Base-by-base conservation (phyloP, 345 rosid genomes). In the Leavenworthia alabamica region DNA sequence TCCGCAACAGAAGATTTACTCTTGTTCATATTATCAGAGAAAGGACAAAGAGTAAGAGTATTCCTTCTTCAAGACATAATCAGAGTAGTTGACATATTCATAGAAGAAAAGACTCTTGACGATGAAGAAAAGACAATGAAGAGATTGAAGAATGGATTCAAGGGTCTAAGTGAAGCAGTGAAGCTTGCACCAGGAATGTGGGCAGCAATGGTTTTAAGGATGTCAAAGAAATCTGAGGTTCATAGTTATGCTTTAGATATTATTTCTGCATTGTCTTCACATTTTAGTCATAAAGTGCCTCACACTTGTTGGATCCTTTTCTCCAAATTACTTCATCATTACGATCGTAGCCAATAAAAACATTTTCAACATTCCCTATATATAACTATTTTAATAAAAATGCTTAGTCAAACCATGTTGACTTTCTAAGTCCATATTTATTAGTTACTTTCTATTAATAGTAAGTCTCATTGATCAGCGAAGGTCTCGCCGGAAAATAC, bases 1-100 rank as follows among this genome's bases (percentile, higher is more conserved):
- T 67, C 89, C 5, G 96, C 97, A 7, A 85, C 99, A 32, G 99
- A 93, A 76, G 96, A 89, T 78, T 88, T 92, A 49, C 74, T 89
- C 24, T 73, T 73, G 51, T 92, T 92, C 81, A 83, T 86, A 67
- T 64, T 89, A 37, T 83, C 96, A 43, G 86, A 85, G 11, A 89
- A 86, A 74, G 95, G 98, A 28, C 72, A 74, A 72, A 78, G 86
- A 68, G 96, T 92, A 56, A 81, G 91, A 0, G 81, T 89, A 53
- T 92, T 81, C 73, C 85, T 89, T 59, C 79, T 92, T 22, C 77
- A 79, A 28, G 99, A 92, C 76, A 85, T 92, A 42, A 77, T 85
- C 50, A 74, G 65, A 46, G 86, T 88, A 17, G 81, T 77, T 9
- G 96, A 92, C 66, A 69, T 75, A 2, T 76, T 85, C 70, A 54